phyloP scores from a whole-genome alignment of 2,329 filamentous ascomycete species.

The Nakataea oryzae region DNA sequence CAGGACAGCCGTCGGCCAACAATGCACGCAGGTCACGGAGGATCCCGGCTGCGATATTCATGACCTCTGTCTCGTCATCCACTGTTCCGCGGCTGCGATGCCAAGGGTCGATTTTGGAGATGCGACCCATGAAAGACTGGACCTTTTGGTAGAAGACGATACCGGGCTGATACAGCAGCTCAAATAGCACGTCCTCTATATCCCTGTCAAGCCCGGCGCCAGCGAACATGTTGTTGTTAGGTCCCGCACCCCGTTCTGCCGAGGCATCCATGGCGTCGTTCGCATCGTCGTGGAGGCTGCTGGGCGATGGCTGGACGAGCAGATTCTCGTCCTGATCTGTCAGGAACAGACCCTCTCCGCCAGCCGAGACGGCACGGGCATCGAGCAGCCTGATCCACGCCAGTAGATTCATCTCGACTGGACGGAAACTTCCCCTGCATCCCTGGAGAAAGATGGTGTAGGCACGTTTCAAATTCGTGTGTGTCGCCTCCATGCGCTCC shows the following conservation, averaged over 20 bases:
- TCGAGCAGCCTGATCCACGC: constrained; percentile 46
- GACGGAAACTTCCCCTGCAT: constrained; percentile 22
- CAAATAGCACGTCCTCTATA: constrained; percentile 40
- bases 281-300: constrained; percentile 22
- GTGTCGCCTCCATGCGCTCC: constrained; percentile 30
- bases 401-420: constrained; percentile 35
- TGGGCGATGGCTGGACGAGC: constrained; percentile 31
- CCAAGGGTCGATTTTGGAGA: constrained; percentile 46
- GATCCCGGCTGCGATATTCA: constrained; percentile 41
- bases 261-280: constrained; percentile 11
- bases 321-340: constrained; percentile 34
- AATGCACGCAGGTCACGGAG: constrained; percentile 32
- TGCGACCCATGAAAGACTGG: constrained; percentile 45
- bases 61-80: constrained; percentile 47
- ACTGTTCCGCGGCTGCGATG: constrained; percentile 44
- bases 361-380: constrained; percentile 42
- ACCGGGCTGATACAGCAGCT: constrained; percentile 43
- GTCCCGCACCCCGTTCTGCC: background rate
- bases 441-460: constrained; percentile 34
- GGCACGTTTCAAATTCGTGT: constrained; percentile 37
- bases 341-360: constrained; percentile 43
- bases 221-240: background rate
- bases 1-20: constrained; percentile 38
- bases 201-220: constrained; percentile 16
- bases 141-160: constrained; percentile 48